Base-by-base conservation (phyloP, 169 alveolate genomes). In the Cryptosporidium felis region DNA sequence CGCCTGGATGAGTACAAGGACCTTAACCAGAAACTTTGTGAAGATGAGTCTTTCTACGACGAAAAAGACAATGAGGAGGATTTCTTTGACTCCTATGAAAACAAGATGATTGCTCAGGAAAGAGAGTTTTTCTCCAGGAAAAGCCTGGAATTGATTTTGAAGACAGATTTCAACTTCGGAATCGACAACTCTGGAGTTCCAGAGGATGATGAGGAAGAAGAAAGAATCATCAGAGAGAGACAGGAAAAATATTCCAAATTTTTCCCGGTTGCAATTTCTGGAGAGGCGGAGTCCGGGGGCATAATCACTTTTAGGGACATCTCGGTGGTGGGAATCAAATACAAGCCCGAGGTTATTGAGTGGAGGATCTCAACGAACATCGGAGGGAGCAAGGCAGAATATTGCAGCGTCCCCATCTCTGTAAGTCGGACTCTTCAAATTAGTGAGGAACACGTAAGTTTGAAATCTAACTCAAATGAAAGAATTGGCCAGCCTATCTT, bases 111-210 rank as follows among this genome's bases (percentile, higher is more conserved):
- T 12, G 42, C 47, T 8, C 67, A 53, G 4, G 85, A 74, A 53
- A 56, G 85, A 10, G 85, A 74, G 12, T 74, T 74, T 41, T 74
- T 74, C 32, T 49, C 85, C 5, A 74, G 85, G 28, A 74, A 53
- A 2, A 45, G 41, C 12, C 46, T 74, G 26, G 53, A 30, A 34
- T 16, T 74, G 23, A 74, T 38, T n/a, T 74, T 36, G 9, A 58
- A n/a, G 26, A 3, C 46, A 18, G 30, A 49, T 34, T 42, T 59
- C 1, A 3, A 21, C n/a, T 65, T 65, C 30, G 62, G 81, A 0
- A 30, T 45, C 5, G 81, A 65, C n/a, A 30, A 5, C 16, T 28
- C 60, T 9, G 32, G 38, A 8, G 9, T 36, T 14, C 36, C 42
- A 46, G 23, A 21, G 12, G 32, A 58, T 0, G 23, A 63, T 14